Percentiles rank a stretch among this genome's conserved stretches.
phyloP scores from a whole-genome alignment of 1,284 basidiomycete genomes.

The Vanrija pseudolonga region DNA sequence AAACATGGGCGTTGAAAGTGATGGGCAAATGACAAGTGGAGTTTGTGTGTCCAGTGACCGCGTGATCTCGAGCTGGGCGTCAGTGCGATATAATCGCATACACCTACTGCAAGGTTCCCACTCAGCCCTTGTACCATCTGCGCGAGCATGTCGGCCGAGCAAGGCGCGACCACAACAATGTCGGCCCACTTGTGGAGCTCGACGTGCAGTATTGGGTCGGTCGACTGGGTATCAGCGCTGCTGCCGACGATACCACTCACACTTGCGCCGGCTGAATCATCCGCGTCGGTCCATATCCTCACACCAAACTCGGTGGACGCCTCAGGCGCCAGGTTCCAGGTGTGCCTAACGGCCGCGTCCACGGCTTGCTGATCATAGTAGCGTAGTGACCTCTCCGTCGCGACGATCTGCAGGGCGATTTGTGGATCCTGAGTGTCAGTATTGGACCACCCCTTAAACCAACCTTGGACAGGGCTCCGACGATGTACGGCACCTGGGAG shows the following conservation, averaged over 20 bases:
- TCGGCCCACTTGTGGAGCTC: conserved; percentile 89
- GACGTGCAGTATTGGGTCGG: not conserved
- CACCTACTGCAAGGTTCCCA: conserved; percentile 77
- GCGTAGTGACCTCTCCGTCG: conserved; percentile 69
- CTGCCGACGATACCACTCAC: conserved; percentile 53
- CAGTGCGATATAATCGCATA: not conserved
- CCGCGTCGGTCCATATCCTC: conserved; percentile 79
- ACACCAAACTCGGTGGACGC: conserved; percentile 50
- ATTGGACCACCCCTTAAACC: not conserved
- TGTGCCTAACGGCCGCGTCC: conserved; percentile 37
- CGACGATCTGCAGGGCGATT: conserved; percentile 77
- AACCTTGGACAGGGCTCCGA: conserved; percentile 67
- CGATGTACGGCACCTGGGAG: conserved; percentile 85
- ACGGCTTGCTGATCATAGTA: conserved; percentile 67
- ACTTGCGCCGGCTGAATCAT: conserved; percentile 66
- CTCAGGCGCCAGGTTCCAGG: conserved; percentile 1
- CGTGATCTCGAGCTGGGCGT: conserved; percentile 73
- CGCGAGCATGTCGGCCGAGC: conserved; percentile 88
- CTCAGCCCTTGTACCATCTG: conserved; percentile 85
- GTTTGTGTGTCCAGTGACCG: conserved; percentile 77
- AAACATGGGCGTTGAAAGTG: conserved; percentile 98
- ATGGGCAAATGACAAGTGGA: conserved; percentile 84
- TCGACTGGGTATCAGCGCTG: conserved; percentile 13
- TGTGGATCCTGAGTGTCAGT: conserved; percentile 58
- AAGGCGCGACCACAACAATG: conserved; percentile 86